Base-by-base conservation (phyloP, 306 rosid species). In the Glycine latifolia region DNA sequence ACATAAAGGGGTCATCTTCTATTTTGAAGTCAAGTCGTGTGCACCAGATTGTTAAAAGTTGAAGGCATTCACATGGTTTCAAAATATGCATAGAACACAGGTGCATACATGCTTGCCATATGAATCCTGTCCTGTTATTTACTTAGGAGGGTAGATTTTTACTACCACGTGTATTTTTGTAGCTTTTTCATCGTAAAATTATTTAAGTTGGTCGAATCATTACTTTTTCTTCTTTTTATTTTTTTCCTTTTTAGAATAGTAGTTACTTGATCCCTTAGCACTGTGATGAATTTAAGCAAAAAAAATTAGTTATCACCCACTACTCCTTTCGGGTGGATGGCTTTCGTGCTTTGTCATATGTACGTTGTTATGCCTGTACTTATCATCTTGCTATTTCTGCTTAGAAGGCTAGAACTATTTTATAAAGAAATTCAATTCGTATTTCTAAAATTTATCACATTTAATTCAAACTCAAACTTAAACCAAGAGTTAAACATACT, bases 111-210 rank as follows among this genome's bases (percentile, higher is more conserved):
- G 72, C 54, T 58, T 82, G 70, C 49, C 48, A 48, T 50, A 49
- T 7, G 50, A 20, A 69, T 37, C 20, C 37, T 49, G 31, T 53
- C 65, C 35, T 17, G 26, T 52, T 61, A 47, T 72, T 62, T 50
- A 8, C 41, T 61, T 60, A 43, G 44, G 75, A 48, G 79, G 58
- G 9, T 37, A 15, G n/a, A 50, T 3, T 10, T 75, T 67, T 47
- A 66, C 5, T 46, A 61, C 76, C 80, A 65, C 52, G 2, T 63
- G 12, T 26, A 26, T 26, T 26, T 1, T 26, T 26, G 31, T 66
- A 54, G 52, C 61, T 67, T 60, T 48, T 65, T 49, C 53, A n/a
- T 75, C 67, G 70, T 67, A 44, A 47, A 10, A 46, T 81, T 68
- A 46, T 67, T 39, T 67, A n/a, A 41, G 72, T 43, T n/a, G 71